These are phyloP conservation scores for Curvularia sp. DNA, from an alignment of 2,329 filamentous ascomycete species.

Conservation along the genomic window DNA sequence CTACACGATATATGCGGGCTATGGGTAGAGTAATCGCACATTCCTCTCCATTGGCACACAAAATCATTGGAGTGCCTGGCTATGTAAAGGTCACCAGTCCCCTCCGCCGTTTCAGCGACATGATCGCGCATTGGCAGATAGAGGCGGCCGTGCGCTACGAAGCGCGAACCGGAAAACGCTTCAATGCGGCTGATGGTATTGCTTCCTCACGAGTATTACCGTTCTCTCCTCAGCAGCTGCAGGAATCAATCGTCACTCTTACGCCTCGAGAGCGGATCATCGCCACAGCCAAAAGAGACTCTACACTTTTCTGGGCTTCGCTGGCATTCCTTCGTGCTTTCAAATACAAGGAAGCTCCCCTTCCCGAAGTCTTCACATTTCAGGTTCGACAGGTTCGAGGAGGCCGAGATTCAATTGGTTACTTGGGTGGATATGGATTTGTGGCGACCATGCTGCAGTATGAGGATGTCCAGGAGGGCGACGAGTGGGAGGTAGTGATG, in stretches of 20 bases:
- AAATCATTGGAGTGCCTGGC: constrained; percentile 58
- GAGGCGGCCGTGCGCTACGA: constrained; percentile 67
- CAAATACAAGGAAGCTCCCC: constrained; percentile 60
- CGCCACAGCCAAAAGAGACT: constrained; percentile 44
- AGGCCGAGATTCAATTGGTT: constrained; percentile 12
- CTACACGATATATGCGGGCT: constrained; percentile 52
- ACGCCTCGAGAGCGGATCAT: constrained; percentile 56
- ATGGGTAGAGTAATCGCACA: constrained; percentile 54
- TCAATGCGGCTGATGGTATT: constrained; percentile 38
- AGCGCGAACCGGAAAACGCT: constrained; percentile 53
- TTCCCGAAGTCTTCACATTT: constrained; percentile 58
- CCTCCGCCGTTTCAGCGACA: constrained; percentile 66
- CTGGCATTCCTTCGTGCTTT: constrained; percentile 65
- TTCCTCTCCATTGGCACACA: constrained; percentile 58
- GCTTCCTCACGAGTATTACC: constrained; percentile 55
- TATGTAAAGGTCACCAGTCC: constrained; percentile 68
- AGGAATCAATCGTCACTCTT: constrained; percentile 57
- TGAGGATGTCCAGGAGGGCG: constrained; percentile 44
- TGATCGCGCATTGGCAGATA: constrained; percentile 69
- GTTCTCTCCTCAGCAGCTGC: constrained; percentile 57
- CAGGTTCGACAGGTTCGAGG: constrained; percentile 26
- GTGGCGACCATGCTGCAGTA: constrained; percentile 20
- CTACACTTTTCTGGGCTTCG: constrained; percentile 57
- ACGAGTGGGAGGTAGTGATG: constrained; percentile 57
- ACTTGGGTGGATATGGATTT: constrained; percentile 30